Percentiles rank a stretch among this genome's conserved stretches.
phyloP scores from a whole-genome alignment of 371 early-diverging fungal genomes.

The Furculomyces boomerangus region DNA sequence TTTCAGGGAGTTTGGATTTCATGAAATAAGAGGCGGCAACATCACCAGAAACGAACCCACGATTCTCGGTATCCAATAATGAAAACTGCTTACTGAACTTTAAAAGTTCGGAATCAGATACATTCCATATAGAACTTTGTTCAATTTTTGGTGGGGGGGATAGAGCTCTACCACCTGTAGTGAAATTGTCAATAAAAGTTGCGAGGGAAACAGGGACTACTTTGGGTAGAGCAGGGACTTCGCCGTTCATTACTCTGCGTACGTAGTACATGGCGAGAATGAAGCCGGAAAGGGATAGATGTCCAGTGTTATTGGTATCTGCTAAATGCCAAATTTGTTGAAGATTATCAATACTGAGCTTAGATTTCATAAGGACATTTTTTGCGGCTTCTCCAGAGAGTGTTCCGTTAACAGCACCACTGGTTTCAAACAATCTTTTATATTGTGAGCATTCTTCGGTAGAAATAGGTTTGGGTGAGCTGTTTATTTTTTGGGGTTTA shows the following conservation, averaged over 20 bases:
- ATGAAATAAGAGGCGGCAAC: slow-evolving; percentile 56
- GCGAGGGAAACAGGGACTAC: slow-evolving; percentile 36
- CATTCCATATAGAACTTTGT: slow-evolving; percentile 35
- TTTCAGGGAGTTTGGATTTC: slow-evolving; percentile 47
- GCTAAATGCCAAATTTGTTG: slow-evolving; percentile 29
- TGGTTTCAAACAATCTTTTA: slow-evolving; percentile 42
- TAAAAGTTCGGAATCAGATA: slow-evolving; percentile 43
- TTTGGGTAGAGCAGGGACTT: slow-evolving; percentile 31
- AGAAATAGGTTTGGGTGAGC: slow-evolving; percentile 17
- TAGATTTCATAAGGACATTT: slow-evolving; percentile 20
- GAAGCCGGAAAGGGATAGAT: slow-evolving; percentile 50
- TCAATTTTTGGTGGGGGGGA: slow-evolving; percentile 5
- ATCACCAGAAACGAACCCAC: slow-evolving; percentile 24
- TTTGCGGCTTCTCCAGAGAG: slow-evolving; percentile 30
- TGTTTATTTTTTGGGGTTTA: background rate
- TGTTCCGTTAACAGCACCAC: slow-evolving; percentile 42
- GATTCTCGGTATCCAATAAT: slow-evolving; percentile 31
- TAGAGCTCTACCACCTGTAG: slow-evolving; percentile 1
- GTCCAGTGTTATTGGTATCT: slow-evolving; percentile 43
- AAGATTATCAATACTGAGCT: slow-evolving; percentile 19
- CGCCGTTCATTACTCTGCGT: slow-evolving; percentile 42
- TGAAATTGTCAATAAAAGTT: slow-evolving; percentile 32
- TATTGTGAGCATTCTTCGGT: slow-evolving; percentile 48
- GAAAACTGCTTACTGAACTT: slow-evolving; percentile 53
- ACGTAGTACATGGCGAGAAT: slow-evolving; percentile 69